Base-by-base conservation (phyloP, 1,284 basidiomycete species). In the Acaromyces ingoldii region DNA sequence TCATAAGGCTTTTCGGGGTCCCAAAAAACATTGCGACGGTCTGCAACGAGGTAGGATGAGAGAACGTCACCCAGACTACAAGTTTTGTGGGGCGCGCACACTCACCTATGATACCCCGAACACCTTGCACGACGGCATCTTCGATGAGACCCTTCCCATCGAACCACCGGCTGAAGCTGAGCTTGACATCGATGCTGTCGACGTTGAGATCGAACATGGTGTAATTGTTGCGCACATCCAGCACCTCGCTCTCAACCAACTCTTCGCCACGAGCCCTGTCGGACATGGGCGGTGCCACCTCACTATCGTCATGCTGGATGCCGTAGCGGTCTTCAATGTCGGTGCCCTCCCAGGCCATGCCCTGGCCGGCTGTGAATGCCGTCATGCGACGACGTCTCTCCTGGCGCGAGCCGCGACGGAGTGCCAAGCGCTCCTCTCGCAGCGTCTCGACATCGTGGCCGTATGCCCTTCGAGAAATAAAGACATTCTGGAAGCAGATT, bases 401-500 rank as follows among this genome's bases (percentile, higher is more conserved):
- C 24, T 33, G 2, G 13, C 43, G 15, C 26, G 15, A 30, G 21
- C 41, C 41, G 7, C 30, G 25, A 19, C 19, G 6, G 21, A 22
- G 37, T 11, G 39, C 40, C 22, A 25, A 36, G 33, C 57, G 39
- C 15, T 58, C 57, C 17, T 46, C 19, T 7, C 51, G 55, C 30
- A 74, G 53, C 31, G 62, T 57, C 22, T 70, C 68, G 21, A 65
- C 62, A 41, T 69, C 68, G 17, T 58, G 65, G 1, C 58, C 53
- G 39, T 67, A 57, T 0, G 88, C 87, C 4, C 90, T 82, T 2
- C 90, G 84, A 10, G 91, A 92, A 39, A 98, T 81, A 69, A 90
- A 97, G 39, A 98, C 92, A 65, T 97, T 96, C 71, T 91, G 89
- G 81, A 98, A 95, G 1, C 90, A 91, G 57, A 98, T 88, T 19